Evolutionary conservation across 1,284 basidiomycete genomes (phyloP).

Genomic region (Ceratobasidium papillatum): DNA sequence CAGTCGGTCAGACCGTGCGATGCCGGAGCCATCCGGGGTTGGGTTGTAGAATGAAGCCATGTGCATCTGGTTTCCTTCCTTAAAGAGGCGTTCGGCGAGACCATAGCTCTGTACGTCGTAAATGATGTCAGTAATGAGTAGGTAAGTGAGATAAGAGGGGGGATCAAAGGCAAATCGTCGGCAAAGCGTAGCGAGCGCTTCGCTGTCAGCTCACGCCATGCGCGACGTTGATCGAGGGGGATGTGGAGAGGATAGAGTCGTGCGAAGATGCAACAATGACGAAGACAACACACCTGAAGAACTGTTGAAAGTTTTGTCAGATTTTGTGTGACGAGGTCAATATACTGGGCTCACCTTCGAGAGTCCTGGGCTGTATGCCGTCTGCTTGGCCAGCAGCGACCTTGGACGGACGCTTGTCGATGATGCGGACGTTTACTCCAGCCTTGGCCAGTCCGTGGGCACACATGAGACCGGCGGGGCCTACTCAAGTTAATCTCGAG

Average conservation of each 20-base stretch:
- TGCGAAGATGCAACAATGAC: neutral
- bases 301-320: neutral
- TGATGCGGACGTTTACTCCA: constrained; percentile 67
- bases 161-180: constrained; percentile 35
- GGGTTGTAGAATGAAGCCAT: constrained; percentile 78
- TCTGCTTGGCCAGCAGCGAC: constrained; percentile 78
- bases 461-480: constrained; percentile 69
- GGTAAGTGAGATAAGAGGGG: constrained; percentile 7
- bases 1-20: constrained; percentile 69
- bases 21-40: constrained; percentile 60
- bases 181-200: constrained; percentile 25
- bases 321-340: constrained; percentile 54
- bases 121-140: constrained; percentile 10
- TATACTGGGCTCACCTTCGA: constrained; percentile 58
- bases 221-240: constrained; percentile 26
- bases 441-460: constrained; percentile 68
- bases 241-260: neutral
- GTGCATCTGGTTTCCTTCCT: constrained; percentile 73
- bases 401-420: constrained; percentile 65
- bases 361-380: constrained; percentile 78
- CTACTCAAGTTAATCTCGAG: constrained; percentile 48
- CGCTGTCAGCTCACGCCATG: constrained; percentile 35
- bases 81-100: constrained; percentile 67
- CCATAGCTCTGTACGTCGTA: constrained; percentile 69
- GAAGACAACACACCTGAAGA: constrained; percentile 16